These are phyloP conservation scores for Phytophthora ramorum DNA, from an alignment of 352 stramenopile species.

Conservation along the genomic window DNA sequence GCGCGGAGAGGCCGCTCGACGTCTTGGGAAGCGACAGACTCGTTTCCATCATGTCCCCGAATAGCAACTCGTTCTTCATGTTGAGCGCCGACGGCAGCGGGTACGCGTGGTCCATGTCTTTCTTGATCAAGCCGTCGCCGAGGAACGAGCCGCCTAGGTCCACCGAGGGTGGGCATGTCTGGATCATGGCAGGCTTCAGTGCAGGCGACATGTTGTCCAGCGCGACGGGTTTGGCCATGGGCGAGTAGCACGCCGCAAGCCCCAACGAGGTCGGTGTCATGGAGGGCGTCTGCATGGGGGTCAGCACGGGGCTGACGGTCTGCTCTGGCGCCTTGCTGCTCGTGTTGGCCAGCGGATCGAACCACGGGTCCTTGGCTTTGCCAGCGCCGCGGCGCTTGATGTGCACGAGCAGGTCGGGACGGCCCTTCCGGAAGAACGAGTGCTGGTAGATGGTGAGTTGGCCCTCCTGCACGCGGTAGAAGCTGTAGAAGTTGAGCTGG, in stretches of 20 bases:
- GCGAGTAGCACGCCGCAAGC: slow-evolving; percentile 72
- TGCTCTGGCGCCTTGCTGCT: slow-evolving; percentile 27
- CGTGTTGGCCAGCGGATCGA: slow-evolving; percentile 67
- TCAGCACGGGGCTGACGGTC: slow-evolving; percentile 7
- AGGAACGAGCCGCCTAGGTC: slow-evolving; percentile 56
- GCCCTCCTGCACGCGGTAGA: slow-evolving; percentile 90
- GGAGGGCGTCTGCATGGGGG: slow-evolving; percentile 27
- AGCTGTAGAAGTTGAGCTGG: slow-evolving; percentile 94
- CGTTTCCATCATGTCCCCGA: slow-evolving; percentile 39
- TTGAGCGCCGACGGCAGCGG: slow-evolving; percentile 44
- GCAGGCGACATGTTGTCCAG: slow-evolving; percentile 89
- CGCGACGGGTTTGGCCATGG: slow-evolving; percentile 77
- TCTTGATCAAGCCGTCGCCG: slow-evolving; percentile 48
- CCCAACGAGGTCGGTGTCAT: slow-evolving; percentile 37
- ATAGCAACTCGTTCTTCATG: slow-evolving; percentile 62
- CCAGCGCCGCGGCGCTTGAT: slow-evolving; percentile 85
- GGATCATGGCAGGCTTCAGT: slow-evolving; percentile 75
- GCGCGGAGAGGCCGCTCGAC: slow-evolving; percentile 23
- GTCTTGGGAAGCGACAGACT: slow-evolving; percentile 40
- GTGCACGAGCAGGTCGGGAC: slow-evolving; percentile 80
- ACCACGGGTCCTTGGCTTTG: slow-evolving; percentile 88
- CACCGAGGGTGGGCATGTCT: slow-evolving; percentile 55
- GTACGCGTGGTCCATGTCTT: slow-evolving; percentile 49
- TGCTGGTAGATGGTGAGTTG: slow-evolving; percentile 90
- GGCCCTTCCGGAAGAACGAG: slow-evolving; percentile 85